Conservation (phyloP, 805 yeast genomes). For the Yamadazyma kitorensis region DNA sequence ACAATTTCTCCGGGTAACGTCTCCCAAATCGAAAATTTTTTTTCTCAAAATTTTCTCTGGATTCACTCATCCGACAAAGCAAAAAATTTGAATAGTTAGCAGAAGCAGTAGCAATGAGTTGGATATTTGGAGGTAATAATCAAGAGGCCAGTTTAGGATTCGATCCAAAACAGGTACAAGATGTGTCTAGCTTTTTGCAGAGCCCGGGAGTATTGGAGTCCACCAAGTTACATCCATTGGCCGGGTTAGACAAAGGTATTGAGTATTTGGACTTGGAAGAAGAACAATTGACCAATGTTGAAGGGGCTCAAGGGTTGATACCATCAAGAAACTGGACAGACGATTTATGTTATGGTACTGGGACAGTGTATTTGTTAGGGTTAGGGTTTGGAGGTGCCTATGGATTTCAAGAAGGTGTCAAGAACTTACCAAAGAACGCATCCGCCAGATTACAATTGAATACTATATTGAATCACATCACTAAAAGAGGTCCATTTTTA, state of each 20-base stretch:
- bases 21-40: too few species aligned
- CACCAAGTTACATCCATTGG: constrained; percentile 80
- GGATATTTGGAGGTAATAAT: constrained; percentile 47
- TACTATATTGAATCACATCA: constrained; percentile 86
- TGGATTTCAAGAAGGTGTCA: constrained; percentile 85
- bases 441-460: constrained; percentile 82
- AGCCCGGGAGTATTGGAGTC: constrained; percentile 60
- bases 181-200: constrained; percentile 60
- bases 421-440: constrained; percentile 69
- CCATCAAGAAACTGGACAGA: constrained; percentile 99
- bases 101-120: constrained; percentile 15
- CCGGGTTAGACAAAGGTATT: constrained; percentile 85
- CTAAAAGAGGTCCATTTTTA: constrained; percentile 92
- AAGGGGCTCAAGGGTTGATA: constrained; percentile 85
- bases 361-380: constrained; percentile 85
- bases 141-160: constrained; percentile 47
- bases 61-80: neutral
- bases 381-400: constrained; percentile 86
- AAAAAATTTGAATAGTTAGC: constrained; percentile 1
- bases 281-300: constrained; percentile 63
- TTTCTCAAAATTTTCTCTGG: too few species aligned
- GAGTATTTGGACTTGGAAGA: constrained; percentile 92
- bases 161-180: constrained; percentile 62
- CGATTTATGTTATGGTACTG: constrained; percentile 96
- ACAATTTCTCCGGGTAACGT: too few species aligned